Base-by-base conservation (phyloP, 192 early-diverging fungal species). In the Linnemannia hyalina region DNA sequence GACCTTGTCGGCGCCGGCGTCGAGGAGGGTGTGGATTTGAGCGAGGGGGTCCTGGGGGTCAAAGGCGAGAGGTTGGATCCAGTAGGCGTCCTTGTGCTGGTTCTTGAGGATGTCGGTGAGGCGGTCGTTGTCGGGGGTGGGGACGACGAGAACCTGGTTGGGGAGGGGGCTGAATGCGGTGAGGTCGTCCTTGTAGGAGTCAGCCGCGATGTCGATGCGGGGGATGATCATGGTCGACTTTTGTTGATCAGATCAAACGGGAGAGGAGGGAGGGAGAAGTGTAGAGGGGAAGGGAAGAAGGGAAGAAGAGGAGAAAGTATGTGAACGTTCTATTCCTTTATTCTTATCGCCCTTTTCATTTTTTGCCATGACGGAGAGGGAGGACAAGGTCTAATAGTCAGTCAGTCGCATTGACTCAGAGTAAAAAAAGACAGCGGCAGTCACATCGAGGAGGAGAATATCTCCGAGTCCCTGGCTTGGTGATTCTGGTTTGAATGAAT, bases 1-100 rank as follows among this genome's bases (percentile, higher is more conserved):
- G 44, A 88, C 82, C 77, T 92, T 92, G 60, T 88, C 85, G 16
- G 89, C 74, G 44, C 91, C 91, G 49, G 88, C 87, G 32, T 92
- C 91, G 72, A 90, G 87, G 36, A 92, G 82, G 35, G 81, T 32
- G 65, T 87, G 78, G 42, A 90, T 90, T 47, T 85, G 83, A 22
- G 83, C 83, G 32, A 85, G 70, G 38, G 83, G 83, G 23, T 85
- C 83, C 32, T 80, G 76, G 47, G 85, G 77, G 70, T 92, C 91
- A 44, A 85, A 82, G 36, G 80, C 70, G 9, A 41, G 68, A 35
- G 88, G 87, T 60, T 82, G 75, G 10, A 89, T 80, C 91, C 91
- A 92, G 79, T 89, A 90, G 44, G 81, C 72, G 40, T 80, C 80
- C 68, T 85, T 81, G 20, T 78, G 65, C 69, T 80, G 84, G 49